Base-by-base conservation (phyloP, 1,284 basidiomycete species). In the Pyrrhoderma lamaoense region DNA sequence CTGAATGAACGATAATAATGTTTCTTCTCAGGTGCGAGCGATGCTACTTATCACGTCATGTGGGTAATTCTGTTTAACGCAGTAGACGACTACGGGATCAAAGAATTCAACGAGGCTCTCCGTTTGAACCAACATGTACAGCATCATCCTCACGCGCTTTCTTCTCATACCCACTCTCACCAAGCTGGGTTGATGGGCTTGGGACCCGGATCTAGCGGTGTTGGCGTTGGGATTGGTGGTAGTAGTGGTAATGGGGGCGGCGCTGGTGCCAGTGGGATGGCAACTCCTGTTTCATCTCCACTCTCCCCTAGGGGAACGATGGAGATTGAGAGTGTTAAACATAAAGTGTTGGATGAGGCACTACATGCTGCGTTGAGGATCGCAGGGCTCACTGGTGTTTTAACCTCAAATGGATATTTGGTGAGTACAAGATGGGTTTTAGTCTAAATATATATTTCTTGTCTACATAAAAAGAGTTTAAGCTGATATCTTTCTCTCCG, bases 31-130 rank as follows among this genome's bases (percentile, higher is more conserved):
- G 88, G 89, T 60, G 82, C 86, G 16, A 89, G 85, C 60, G 93
- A 96, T 64, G 85, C 90, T 43, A 88, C 85, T 37, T 93, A 89
- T 63, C 92, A 96, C 67, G 80, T 89, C 59, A 83, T 93, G 77
- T 95, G 92, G 85, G 82, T 89, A 56, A 79, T 81, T 48, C 65
- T 89, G 3, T 88, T 85, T 67, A 80, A 75, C 59, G 87, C 87
- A 4, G 64, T 94, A 53, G 85, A 90, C 58, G 90, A 94, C 59
- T 90, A 79, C 63, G 90, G 90, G 23, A 74, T 94, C 55, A 77
- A 79, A 53, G 89, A 91, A 58, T 68, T 79, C 46, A 82, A 81
- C 62, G 73, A 73, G 49, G 64, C 69, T 9, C 59, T 67, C 21
- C 68, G 70, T 44, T 64, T 70, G 51, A 31, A 31, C 27, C 27